Evolutionary conservation across 2,329 filamentous ascomycete genomes (phyloP).

Genomic region (Fusarium citri): DNA sequence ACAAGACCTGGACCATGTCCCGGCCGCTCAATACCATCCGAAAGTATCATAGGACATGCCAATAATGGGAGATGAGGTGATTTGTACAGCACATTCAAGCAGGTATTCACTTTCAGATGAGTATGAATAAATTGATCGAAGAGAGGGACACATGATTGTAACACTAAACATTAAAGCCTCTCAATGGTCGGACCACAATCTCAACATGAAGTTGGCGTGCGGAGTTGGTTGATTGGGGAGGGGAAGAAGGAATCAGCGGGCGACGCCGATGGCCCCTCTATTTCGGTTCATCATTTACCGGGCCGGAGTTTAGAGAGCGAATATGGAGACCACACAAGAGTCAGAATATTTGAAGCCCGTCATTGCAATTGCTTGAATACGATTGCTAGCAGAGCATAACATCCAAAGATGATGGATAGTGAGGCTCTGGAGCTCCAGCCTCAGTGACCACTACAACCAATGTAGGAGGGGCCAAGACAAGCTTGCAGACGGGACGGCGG

Average conservation of each 20-base stretch:
- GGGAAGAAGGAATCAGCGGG: constrained; percentile 23
- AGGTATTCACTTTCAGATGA: neutral
- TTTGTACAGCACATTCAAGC: neutral
- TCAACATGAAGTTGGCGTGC: neutral
- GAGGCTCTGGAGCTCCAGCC: constrained; percentile 14
- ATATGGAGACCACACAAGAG: constrained; percentile 8
- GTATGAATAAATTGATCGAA: neutral
- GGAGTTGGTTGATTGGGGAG: constrained; percentile 8
- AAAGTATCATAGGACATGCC: constrained; percentile 15
- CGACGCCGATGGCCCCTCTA: constrained; percentile 33
- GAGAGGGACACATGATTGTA: neutral
- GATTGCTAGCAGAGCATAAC: neutral
- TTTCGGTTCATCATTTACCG: constrained; percentile 35
- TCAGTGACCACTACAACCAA: neutral
- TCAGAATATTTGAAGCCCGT: constrained; percentile 1
- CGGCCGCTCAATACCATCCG: constrained; percentile 10
- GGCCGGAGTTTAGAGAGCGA: constrained; percentile 10
- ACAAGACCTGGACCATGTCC: constrained; percentile 37
- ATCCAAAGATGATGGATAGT: neutral
- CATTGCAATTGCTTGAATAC: neutral
- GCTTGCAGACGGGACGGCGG: constrained; percentile 3
- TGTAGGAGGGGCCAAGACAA: neutral
- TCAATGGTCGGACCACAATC: constrained; percentile 1
- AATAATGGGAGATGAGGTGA: constrained; percentile 4
- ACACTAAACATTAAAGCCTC: neutral